A percentile compares a stretch with the other conserved stretches of the same genome.
These are phyloP conservation scores for Colletotrichum acutatum DNA, from an alignment of 2,329 filamentous ascomycete genomes.

Conservation along the genomic window DNA sequence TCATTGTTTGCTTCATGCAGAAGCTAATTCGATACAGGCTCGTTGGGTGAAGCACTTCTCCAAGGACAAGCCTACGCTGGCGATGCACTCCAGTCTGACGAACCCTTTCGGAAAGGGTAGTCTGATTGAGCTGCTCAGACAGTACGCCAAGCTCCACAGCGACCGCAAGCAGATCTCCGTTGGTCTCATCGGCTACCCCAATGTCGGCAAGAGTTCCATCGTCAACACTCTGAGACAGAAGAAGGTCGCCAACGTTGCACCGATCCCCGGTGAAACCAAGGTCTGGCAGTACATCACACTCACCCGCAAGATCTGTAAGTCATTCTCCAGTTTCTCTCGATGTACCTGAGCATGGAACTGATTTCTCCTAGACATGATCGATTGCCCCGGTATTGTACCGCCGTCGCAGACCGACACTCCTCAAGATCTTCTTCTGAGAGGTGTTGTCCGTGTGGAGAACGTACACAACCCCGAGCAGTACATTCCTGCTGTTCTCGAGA, in stretches of 20 bases:
- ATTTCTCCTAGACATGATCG: slow-evolving; percentile 73
- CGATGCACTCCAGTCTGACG: slow-evolving; percentile 93
- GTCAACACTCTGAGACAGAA: slow-evolving; percentile 97
- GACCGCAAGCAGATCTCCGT: slow-evolving; percentile 94
- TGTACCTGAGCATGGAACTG: not conserved
- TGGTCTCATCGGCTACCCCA: slow-evolving; percentile 84
- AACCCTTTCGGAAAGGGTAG: slow-evolving; percentile 98
- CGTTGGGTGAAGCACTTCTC: slow-evolving; percentile 91
- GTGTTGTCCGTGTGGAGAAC: slow-evolving; percentile 94
- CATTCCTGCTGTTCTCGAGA: slow-evolving; percentile 82
- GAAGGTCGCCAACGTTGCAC: slow-evolving; percentile 92
- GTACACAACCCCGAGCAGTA: slow-evolving; percentile 95
- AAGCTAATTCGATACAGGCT: slow-evolving; percentile 69
- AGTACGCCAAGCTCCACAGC: slow-evolving; percentile 90
- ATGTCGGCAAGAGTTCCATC: slow-evolving; percentile 95
- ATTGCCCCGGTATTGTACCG: slow-evolving; percentile 96
- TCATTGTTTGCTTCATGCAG: slow-evolving; percentile 23
- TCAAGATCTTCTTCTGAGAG: slow-evolving; percentile 87
- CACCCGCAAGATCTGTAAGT: slow-evolving; percentile 81
- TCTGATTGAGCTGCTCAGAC: slow-evolving; percentile 88
- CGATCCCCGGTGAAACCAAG: slow-evolving; percentile 96
- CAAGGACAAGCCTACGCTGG: slow-evolving; percentile 91
- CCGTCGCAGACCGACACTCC: slow-evolving; percentile 86
- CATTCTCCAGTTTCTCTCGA: too few species aligned
- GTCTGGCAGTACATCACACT: slow-evolving; percentile 98